These are phyloP conservation scores for Colletotrichum sp. DNA, from an alignment of 2,329 filamentous ascomycete genomes.

Conservation along the genomic window DNA sequence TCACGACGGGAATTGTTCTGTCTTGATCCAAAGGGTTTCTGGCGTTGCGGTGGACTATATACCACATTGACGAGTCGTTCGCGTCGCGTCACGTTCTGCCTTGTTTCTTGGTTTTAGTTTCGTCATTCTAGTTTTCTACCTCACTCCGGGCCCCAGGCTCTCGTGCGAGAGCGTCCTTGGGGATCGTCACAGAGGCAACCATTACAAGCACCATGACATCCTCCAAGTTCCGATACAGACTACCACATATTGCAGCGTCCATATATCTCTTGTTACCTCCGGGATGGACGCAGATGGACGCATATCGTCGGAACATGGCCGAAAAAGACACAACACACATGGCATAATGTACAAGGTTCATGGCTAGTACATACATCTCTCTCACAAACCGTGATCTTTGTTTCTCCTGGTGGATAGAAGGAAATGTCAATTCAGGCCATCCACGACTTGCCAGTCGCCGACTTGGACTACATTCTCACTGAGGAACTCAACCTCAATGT, in stretches of 20 bases:
- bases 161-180: not conserved
- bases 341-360: not conserved
- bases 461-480: constrained; percentile 52
- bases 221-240: not conserved
- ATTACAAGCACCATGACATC: not conserved
- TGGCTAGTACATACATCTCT: not conserved
- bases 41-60: constrained; percentile 22
- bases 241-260: not conserved
- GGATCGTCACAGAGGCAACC: not conserved
- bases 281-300: not conserved
- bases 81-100: constrained; percentile 12
- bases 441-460: constrained; percentile 45
- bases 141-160: not conserved
- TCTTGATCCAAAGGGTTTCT: constrained; percentile 6
- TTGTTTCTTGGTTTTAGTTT: not conserved
- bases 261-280: not conserved
- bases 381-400: not conserved
- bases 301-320: not conserved
- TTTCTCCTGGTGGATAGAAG: not conserved
- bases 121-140: not conserved
- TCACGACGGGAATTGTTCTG: constrained; percentile 10
- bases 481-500: constrained; percentile 58
- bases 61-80: constrained; percentile 20
- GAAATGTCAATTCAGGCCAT: not conserved
- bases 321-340: not conserved